Conservation (phyloP, 768 basidiomycete species). For the Lactifluus piperatus region DNA sequence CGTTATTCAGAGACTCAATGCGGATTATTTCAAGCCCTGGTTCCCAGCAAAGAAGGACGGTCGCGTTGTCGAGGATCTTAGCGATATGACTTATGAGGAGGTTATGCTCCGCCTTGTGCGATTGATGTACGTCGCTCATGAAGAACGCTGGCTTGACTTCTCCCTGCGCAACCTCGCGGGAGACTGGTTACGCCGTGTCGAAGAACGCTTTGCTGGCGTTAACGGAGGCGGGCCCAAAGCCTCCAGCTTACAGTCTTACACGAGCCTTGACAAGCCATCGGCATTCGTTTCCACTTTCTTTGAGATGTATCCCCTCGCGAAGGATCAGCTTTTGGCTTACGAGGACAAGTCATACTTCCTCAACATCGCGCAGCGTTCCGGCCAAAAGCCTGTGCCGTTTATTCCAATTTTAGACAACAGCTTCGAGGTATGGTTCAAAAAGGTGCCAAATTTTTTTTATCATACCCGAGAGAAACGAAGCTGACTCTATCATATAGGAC, state of each 20-base stretch:
- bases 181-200: conserved; percentile 93
- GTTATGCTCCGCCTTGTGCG: conserved; percentile 84
- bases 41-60: conserved; percentile 96
- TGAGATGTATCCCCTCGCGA: conserved; percentile 71
- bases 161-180: conserved; percentile 90
- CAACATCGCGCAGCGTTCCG: conserved; percentile 88
- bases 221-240: conserved; percentile 68
- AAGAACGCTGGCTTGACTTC: conserved; percentile 88
- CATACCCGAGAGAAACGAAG: neutral
- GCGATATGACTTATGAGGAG: conserved; percentile 99
- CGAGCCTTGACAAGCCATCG: conserved; percentile 71
- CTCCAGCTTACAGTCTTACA: conserved; percentile 79
- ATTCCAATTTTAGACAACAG: conserved; percentile 89
- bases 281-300: conserved; percentile 79
- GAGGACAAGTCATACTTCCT: conserved; percentile 96
- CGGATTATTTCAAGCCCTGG: conserved; percentile 96
- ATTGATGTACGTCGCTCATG: conserved; percentile 89
- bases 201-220: conserved; percentile 91
- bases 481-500: conserved; percentile 49
- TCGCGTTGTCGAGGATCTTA: conserved; percentile 70
- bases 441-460: conserved; percentile 44
- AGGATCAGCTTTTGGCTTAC: conserved; percentile 77
- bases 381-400: conserved; percentile 98
- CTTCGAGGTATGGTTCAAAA: conserved; percentile 99
- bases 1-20: no score